Evolutionary conservation across 169 alveolate genomes (phyloP).

Genomic region (Eimeria tenella): DNA sequence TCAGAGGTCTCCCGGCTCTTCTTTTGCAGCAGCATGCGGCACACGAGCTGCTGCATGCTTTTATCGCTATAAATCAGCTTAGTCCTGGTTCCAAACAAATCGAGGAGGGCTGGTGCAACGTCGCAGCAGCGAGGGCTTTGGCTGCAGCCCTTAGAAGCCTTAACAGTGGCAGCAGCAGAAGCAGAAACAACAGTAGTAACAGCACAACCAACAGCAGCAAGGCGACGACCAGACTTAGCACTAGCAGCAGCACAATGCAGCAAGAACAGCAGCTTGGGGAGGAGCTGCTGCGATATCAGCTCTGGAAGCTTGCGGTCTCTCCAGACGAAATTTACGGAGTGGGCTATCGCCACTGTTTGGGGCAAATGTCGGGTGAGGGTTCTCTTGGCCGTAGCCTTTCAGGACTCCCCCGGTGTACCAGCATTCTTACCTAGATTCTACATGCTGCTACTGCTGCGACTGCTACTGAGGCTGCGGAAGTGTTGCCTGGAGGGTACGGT

Average conservation of each 20-base stretch:
- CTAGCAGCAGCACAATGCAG: slow-evolving; percentile 14
- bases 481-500: no score
- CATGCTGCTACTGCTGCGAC: not conserved
- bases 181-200: no score
- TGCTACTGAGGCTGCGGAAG: not conserved
- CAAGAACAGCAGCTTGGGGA: not conserved
- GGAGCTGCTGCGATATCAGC: slow-evolving; percentile 23
- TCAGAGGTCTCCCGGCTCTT: slow-evolving; percentile 5
- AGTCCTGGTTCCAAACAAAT: not conserved
- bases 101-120: slow-evolving; percentile 18
- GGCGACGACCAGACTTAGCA: not conserved
- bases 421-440: not conserved
- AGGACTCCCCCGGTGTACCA: not conserved
- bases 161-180: not conserved
- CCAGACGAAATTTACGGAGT: slow-evolving; percentile 3
- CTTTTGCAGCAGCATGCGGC: slow-evolving; percentile 18
- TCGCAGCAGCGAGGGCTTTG: slow-evolving; percentile 8
- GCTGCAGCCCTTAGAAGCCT: not conserved
- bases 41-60: slow-evolving; percentile 10
- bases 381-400: not conserved
- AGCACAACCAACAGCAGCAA: not conserved
- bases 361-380: not conserved
- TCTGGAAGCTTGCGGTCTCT: not conserved
- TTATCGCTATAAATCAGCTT: not conserved
- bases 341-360: not conserved